Evolutionary conservation across 805 yeast species (phyloP), one percentile per base, ranked within the genome.

Genomic region (Starmera dryadoides): DNA sequence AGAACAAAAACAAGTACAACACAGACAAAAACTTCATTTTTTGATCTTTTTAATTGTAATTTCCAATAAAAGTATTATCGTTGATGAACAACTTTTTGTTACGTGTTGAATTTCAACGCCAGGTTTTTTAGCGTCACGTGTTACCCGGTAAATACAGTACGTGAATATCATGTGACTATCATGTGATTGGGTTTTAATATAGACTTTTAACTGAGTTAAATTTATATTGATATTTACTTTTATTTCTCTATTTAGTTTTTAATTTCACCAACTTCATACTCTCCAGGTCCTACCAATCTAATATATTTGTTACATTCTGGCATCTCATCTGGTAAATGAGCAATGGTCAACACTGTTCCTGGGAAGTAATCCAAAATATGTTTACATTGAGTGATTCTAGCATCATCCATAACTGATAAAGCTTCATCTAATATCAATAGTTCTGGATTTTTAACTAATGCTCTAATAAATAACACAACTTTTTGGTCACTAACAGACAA

Each of bases 361-460:
- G 74, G 71, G 73, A 79, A 79, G 36, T 63, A 53, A 29, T 72
- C 62, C 21, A 70, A 57, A 6, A 78, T 48, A 25, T 64, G 63
- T 48, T 79, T 79, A 39, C 87, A 82, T 36, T 63, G 67, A 30
- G 66, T 65, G 42, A 81, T 67, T 26, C 74, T 69, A 17, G 68
- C 73, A 38, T 77, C 80, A 30, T 82, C 85, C 93, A 91, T 86
- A 14, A 88, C 94, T 18, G 95, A 85, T 42, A 91, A 77, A 0
- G 98, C 95, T 64, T 91, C 98, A 59, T 91, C 98, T 3, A 91
- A 64, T 35, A 91, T 81, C 38, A 91, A 65, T 1, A 91, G 63
- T 36, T 76, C 73, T 0, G 98, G 98, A 45, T 75, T 66, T 56
- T 85, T 86, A 32, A 86, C 69, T 15, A 91, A 53, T 2, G 96